These are phyloP conservation scores for Xerocomus minutiporus DNA, from an alignment of 1,284 basidiomycete species.

Conservation along the genomic window DNA sequence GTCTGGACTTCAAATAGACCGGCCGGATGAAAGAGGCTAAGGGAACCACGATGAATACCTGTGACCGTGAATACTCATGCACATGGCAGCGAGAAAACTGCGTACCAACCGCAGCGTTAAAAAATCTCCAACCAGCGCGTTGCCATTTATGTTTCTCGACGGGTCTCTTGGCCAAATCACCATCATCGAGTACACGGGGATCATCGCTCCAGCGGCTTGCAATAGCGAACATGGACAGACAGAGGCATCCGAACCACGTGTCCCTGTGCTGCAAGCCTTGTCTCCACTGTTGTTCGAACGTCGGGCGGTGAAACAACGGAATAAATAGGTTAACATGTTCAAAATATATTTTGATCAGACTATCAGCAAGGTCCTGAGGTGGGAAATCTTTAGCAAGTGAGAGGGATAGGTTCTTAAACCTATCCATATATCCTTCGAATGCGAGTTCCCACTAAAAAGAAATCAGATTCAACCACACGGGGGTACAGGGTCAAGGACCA, in stretches of 20 bases:
- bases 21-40: conserved; percentile 57
- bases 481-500: neutral
- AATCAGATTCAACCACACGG: conserved; percentile 3
- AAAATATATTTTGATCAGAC: conserved; percentile 68
- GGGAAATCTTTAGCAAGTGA: conserved; percentile 49
- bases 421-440: conserved; percentile 46
- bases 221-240: conserved; percentile 64
- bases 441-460: conserved; percentile 53
- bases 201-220: conserved; percentile 69
- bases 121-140: conserved; percentile 66
- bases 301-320: conserved; percentile 65
- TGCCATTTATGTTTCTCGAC: conserved; percentile 39
- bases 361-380: conserved; percentile 49
- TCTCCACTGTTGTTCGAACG: conserved; percentile 59
- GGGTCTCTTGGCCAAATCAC: conserved; percentile 20
- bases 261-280: conserved; percentile 50
- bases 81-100: neutral
- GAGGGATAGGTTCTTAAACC: conserved; percentile 35
- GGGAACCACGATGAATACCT: conserved; percentile 52
- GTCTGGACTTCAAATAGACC: conserved; percentile 74
- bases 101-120: conserved; percentile 49
- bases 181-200: conserved; percentile 51
- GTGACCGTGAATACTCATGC: conserved; percentile 8
- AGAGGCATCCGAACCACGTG: conserved; percentile 56
- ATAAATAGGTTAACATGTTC: conserved; percentile 49